phyloP scores from a whole-genome alignment of 805 yeast genomes.

The Starmerella etchellsii region DNA sequence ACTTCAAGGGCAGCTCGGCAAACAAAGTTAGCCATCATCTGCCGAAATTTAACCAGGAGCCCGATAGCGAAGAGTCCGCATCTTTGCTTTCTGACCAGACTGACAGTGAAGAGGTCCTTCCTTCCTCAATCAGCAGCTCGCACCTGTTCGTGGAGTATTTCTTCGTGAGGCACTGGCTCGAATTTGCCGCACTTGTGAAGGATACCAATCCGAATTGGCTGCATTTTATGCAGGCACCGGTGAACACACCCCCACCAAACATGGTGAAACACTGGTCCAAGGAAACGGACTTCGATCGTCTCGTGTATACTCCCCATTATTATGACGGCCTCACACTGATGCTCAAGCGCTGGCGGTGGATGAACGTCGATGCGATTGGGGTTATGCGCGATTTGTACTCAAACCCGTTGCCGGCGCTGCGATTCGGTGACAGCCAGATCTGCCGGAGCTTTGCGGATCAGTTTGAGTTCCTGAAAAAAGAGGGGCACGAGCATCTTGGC shows the following conservation, averaged over 20 bases:
- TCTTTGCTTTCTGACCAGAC: background rate
- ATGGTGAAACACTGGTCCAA: slow-evolving; percentile 40
- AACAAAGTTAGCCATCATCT: background rate
- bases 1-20: slow-evolving; percentile 29
- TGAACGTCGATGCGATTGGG: slow-evolving; percentile 83
- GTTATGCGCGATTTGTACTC: slow-evolving; percentile 65
- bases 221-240: slow-evolving; percentile 68
- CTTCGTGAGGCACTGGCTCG: slow-evolving; percentile 50
- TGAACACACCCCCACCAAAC: slow-evolving; percentile 61
- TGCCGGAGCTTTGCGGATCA: slow-evolving; percentile 60
- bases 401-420: slow-evolving; percentile 59
- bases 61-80: background rate
- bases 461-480: slow-evolving; percentile 50
- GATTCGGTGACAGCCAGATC: slow-evolving; percentile 62
- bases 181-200: slow-evolving; percentile 40
- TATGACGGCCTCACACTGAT: slow-evolving; percentile 90
- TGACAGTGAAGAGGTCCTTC: background rate
- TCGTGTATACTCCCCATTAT: slow-evolving; percentile 71
- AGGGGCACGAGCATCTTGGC: slow-evolving; percentile 53
- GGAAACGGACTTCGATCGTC: slow-evolving; percentile 31
- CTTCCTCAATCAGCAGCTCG: background rate
- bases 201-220: slow-evolving; percentile 34
- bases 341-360: slow-evolving; percentile 75
- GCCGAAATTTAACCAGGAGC: background rate
- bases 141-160: slow-evolving; percentile 39